phyloP scores from a whole-genome alignment of 2,329 filamentous ascomycete genomes.

The Ceratocystis lukuohia region DNA sequence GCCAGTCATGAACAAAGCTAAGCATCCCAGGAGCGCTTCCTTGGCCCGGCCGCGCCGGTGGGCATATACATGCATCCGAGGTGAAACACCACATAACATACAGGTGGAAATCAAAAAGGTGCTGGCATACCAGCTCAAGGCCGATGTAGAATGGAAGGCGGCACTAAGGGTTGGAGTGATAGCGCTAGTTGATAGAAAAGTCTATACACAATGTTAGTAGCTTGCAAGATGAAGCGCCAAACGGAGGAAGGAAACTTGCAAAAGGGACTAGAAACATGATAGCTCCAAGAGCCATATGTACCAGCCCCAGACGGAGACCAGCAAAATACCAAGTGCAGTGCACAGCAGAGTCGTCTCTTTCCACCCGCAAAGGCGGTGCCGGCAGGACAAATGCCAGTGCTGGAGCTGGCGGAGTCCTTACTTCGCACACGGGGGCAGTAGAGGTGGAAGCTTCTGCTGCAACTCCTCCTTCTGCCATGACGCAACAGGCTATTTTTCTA shows the following conservation, averaged over 20 bases:
- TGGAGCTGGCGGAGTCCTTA: too few species aligned
- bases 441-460: too few species aligned
- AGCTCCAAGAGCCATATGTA: conserved; percentile 8
- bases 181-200: conserved; percentile 29
- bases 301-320: conserved; percentile 4
- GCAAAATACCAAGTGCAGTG: background rate
- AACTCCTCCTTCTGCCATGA: too few species aligned
- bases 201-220: conserved; percentile 21
- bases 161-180: conserved; percentile 25
- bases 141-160: conserved; percentile 24
- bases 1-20: conserved; percentile 24
- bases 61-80: conserved; percentile 21
- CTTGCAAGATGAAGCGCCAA: background rate
- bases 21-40: conserved; percentile 20
- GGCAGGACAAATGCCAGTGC: too few species aligned
- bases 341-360: background rate
- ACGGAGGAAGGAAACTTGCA: background rate
- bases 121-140: conserved; percentile 26
- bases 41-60: conserved; percentile 22
- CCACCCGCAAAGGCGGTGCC: background rate
- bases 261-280: conserved; percentile 21
- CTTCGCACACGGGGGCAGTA: too few species aligned
- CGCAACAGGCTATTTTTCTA: too few species aligned
- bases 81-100: too few species aligned
- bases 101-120: conserved; percentile 25